phyloP scores from a whole-genome alignment of 1,284 basidiomycete species.

The Serendipita sp. region DNA sequence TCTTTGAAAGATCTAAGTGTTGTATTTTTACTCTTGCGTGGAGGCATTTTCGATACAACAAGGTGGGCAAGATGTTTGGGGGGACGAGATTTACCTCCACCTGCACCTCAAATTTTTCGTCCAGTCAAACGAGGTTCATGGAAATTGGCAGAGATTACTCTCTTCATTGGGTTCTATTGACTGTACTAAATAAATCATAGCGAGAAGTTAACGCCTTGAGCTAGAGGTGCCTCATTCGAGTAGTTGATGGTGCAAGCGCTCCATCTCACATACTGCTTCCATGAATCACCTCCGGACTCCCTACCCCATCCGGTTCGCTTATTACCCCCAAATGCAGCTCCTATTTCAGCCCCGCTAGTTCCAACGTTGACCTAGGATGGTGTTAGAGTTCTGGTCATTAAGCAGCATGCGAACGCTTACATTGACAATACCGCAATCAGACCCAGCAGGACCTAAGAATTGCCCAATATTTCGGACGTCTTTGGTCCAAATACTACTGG shows the following conservation, averaged over 20 bases:
- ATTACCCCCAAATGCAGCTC: slow-evolving; percentile 85
- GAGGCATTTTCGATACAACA: neutral
- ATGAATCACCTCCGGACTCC: slow-evolving; percentile 90
- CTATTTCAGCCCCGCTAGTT: slow-evolving; percentile 89
- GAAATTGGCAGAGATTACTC: neutral
- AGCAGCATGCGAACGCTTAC: slow-evolving; percentile 26
- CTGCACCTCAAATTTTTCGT: neutral
- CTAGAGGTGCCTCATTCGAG: slow-evolving; percentile 73
- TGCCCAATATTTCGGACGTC: slow-evolving; percentile 70
- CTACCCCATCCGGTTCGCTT: slow-evolving; percentile 73
- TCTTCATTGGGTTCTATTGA: neutral
- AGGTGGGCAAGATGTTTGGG: neutral
- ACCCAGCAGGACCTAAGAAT: slow-evolving; percentile 83
- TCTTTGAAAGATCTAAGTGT: neutral
- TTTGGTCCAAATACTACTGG: slow-evolving; percentile 80
- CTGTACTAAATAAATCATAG: neutral
- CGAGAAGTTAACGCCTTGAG: slow-evolving; percentile 77
- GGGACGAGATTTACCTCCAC: neutral
- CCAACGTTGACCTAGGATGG: slow-evolving; percentile 71
- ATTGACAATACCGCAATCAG: slow-evolving; percentile 78
- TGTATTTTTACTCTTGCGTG: neutral
- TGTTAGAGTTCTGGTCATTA: slow-evolving; percentile 1
- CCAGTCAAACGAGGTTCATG: neutral
- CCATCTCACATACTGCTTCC: slow-evolving; percentile 88
- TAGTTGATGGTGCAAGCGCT: slow-evolving; percentile 89